Conservation (phyloP, 495 filamentous ascomycete genomes). For the Lophiotrema nucula region DNA sequence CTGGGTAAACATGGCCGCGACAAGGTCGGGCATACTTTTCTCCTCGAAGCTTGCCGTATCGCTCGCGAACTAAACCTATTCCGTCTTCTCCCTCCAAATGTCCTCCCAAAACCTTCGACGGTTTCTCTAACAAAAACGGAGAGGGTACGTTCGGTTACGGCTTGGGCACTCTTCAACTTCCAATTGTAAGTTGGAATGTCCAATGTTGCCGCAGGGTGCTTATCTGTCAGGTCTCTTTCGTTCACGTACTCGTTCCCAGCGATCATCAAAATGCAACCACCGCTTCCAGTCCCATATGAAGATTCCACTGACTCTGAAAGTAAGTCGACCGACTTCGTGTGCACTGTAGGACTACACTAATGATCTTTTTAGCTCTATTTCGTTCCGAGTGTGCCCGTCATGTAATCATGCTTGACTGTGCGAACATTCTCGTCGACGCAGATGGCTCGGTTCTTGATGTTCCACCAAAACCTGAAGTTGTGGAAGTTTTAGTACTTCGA, state of each 20-base stretch:
- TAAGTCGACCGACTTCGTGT: background rate
- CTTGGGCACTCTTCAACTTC: constrained; percentile 27
- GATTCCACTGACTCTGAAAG: constrained; percentile 14
- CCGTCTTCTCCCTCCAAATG: background rate
- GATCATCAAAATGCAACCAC: constrained; percentile 16
- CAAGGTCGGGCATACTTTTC: constrained; percentile 17
- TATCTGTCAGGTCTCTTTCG: constrained; percentile 15
- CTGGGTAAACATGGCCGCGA: constrained; percentile 25
- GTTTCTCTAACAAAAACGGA: constrained; percentile 8
- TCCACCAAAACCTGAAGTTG: constrained; percentile 12
- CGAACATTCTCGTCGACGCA: constrained; percentile 8
- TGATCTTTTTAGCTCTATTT: constrained; percentile 8
- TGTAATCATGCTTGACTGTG: constrained; percentile 15
- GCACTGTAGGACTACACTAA: background rate
- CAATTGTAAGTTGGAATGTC: constrained; percentile 25
- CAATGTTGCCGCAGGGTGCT: no score
- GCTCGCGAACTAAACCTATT: constrained; percentile 18
- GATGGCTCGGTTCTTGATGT: background rate
- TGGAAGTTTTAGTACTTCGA: constrained; percentile 17
- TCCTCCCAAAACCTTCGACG: background rate
- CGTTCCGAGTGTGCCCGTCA: constrained; percentile 22
- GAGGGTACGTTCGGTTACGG: constrained; percentile 10
- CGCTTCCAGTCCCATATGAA: constrained; percentile 18
- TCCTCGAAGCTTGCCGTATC: constrained; percentile 25
- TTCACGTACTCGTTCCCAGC: constrained; percentile 21